Conservation (phyloP, 2,329 filamentous ascomycete species). For the Cordyceps cateniannulata region DNA sequence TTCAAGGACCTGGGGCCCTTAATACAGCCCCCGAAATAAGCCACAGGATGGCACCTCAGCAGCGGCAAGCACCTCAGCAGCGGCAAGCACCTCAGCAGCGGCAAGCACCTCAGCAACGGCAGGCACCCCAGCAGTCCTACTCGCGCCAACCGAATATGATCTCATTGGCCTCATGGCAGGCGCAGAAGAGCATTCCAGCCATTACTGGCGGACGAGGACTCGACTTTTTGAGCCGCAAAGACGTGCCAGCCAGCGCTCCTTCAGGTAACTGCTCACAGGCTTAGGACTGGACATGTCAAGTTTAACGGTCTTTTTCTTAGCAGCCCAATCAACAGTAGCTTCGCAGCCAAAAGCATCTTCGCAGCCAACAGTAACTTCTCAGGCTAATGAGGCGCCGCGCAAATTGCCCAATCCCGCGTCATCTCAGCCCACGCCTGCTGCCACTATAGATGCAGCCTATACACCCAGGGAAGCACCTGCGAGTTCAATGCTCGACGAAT, state of each 20-base stretch:
- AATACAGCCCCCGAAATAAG: neutral
- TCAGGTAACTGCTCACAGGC: neutral
- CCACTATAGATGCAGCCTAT: too few relatives aligned
- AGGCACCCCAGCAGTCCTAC: neutral
- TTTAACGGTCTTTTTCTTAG: too few relatives aligned
- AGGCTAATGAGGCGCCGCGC: neutral
- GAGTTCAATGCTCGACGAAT: neutral
- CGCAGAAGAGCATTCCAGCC: neutral
- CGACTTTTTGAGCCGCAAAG: conserved; percentile 6
- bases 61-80: too few relatives aligned
- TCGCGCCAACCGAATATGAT: neutral
- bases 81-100: neutral
- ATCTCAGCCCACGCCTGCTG: neutral
- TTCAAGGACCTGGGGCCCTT: neutral
- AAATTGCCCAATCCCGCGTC: neutral
- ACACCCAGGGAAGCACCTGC: neutral
- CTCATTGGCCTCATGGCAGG: neutral
- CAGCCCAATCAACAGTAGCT: neutral
- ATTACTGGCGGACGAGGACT: conserved; percentile 4
- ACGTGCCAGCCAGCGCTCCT: neutral
- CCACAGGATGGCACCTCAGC: neutral
- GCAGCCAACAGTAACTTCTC: neutral
- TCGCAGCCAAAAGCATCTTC: too few relatives aligned
- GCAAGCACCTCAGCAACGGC: neutral
- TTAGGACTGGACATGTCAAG: too few relatives aligned